A percentile compares a stretch with the other conserved stretches of the same genome.
These are phyloP conservation scores for Colletotrichum navitas DNA, from an alignment of 2,329 filamentous ascomycete genomes.

Conservation along the genomic window DNA sequence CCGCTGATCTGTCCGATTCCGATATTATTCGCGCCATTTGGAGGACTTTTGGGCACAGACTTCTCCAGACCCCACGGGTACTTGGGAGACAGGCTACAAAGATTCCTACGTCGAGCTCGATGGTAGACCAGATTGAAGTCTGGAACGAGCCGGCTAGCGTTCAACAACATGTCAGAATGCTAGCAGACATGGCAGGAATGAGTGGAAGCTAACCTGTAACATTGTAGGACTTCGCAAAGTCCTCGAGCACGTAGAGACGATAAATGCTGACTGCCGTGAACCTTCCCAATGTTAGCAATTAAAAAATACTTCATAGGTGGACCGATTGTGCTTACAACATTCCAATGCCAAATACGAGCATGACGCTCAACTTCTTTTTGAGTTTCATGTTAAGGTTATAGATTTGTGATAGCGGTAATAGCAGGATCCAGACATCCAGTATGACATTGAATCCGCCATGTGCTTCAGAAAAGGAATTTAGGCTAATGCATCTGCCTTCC, in stretches of 20 bases:
- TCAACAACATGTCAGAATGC: not conserved
- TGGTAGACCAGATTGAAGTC: not conserved
- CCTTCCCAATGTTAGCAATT: not conserved
- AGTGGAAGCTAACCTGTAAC: not conserved
- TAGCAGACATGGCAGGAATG: not conserved
- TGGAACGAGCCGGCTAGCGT: not conserved
- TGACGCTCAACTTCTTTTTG: constrained; percentile 17
- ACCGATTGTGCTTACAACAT: constrained; percentile 8
- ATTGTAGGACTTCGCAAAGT: not conserved
- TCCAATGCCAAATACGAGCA: constrained; percentile 24
- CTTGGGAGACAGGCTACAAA: not conserved
- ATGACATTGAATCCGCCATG: constrained; percentile 7
- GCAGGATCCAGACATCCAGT: constrained; percentile 24
- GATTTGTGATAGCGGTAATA: constrained; percentile 7
- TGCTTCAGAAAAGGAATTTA: not conserved
- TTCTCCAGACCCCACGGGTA: not conserved
- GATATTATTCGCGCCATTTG: not conserved
- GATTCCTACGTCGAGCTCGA: not conserved
- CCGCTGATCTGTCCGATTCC: not conserved
- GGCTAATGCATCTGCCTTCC: not conserved
- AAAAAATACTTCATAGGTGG: not conserved
- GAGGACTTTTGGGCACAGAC: not conserved
- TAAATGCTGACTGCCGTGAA: not conserved
- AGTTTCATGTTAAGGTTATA: not conserved
- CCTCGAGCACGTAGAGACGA: not conserved